Percentiles rank a stretch among this genome's conserved stretches.
These are phyloP conservation scores for Madurella mycetomatis DNA, from an alignment of 2,329 filamentous ascomycete genomes.

Conservation along the genomic window DNA sequence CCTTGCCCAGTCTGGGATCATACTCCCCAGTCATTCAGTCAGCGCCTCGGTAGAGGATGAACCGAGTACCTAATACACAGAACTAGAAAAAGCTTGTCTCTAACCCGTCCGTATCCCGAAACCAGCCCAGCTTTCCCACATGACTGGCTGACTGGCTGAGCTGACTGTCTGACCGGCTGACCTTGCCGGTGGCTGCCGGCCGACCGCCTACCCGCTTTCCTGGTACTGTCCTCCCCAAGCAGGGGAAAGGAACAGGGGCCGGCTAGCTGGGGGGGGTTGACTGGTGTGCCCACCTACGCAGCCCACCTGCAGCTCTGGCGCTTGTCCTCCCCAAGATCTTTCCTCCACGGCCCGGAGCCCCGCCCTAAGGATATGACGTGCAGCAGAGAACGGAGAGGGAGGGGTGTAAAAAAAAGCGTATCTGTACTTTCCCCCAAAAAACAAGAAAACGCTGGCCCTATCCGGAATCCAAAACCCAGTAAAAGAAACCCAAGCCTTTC, in stretches of 20 bases:
- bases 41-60: background rate
- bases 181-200: too few species aligned
- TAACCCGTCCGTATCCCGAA: background rate
- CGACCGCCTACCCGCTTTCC: background rate
- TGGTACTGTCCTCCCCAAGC: slow-evolving; percentile 4
- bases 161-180: background rate
- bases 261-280: background rate
- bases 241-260: background rate
- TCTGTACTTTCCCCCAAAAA: background rate
- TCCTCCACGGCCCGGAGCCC: background rate
- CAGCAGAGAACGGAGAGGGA: background rate
- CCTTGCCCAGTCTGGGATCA: background rate
- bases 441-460: background rate
- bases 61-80: background rate
- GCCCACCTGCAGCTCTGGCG: background rate
- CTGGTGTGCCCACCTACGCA: background rate
- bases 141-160: background rate
- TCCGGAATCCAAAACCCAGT: background rate
- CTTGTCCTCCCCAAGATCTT: background rate
- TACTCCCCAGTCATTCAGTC: background rate
- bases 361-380: background rate
- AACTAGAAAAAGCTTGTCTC: background rate
- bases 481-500: background rate
- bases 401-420: background rate
- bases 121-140: background rate